Percentiles rank a stretch among this genome's conserved stretches.
Conservation (phyloP, 192 early-diverging fungal genomes). For the Powellomyces hirtus region DNA sequence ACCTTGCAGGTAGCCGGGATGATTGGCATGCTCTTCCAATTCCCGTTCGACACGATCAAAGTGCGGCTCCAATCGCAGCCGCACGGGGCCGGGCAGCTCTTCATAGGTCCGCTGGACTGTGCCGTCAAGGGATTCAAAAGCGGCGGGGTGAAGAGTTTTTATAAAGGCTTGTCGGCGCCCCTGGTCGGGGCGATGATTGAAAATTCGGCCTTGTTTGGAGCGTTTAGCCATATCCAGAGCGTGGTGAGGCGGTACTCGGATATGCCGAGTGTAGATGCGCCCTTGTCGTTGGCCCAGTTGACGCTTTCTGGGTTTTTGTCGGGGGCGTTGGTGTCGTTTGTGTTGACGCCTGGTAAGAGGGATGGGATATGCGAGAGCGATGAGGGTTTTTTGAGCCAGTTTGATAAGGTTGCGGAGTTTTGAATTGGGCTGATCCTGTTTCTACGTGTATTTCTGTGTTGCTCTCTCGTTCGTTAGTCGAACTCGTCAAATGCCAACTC, state of each 20-base stretch:
- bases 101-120: constrained; percentile 80
- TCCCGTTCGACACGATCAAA: constrained; percentile 89
- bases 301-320: constrained; percentile 80
- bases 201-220: constrained; percentile 85
- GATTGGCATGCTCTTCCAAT: constrained; percentile 88
- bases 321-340: constrained; percentile 80
- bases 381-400: no score
- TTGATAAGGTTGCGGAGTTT: no score
- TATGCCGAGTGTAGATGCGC: background rate
- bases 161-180: constrained; percentile 91
- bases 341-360: constrained; percentile 72
- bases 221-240: constrained; percentile 81
- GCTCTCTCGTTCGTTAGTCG: constrained; percentile 49
- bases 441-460: no score
- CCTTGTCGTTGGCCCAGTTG: constrained; percentile 57
- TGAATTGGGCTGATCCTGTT: no score
- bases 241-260: constrained; percentile 55
- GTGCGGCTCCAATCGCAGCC: constrained; percentile 90
- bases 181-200: constrained; percentile 92
- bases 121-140: constrained; percentile 67
- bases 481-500: constrained; percentile 94
- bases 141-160: constrained; percentile 84
- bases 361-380: no score
- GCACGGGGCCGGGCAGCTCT: constrained; percentile 45
- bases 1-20: constrained; percentile 73